These are phyloP conservation scores for Xylaria sp. DNA, from an alignment of 2,329 filamentous ascomycete genomes.

Conservation along the genomic window DNA sequence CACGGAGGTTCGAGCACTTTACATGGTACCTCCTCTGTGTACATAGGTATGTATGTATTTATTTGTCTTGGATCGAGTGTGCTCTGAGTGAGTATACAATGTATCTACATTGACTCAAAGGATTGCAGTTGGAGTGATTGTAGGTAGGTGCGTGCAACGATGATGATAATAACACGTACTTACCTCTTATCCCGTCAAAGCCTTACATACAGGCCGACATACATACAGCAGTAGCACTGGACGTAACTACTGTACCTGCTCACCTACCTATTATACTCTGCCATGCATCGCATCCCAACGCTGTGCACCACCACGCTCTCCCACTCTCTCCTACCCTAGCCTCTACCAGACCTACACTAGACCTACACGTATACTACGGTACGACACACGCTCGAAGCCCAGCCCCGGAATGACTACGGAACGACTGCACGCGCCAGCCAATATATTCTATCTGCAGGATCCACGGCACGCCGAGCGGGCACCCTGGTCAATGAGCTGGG, in stretches of 20 bases:
- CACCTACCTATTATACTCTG: conserved; percentile 9
- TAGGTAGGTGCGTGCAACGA: background rate
- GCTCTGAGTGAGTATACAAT: background rate
- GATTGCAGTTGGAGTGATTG: too few species aligned
- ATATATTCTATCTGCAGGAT: conserved; percentile 4
- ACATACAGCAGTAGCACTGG: too few species aligned
- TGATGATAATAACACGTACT: background rate
- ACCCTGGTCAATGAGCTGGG: conserved; percentile 25
- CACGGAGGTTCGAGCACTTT: conserved; percentile 2
- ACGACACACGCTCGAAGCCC: background rate
- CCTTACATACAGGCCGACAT: background rate
- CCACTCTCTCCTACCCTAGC: background rate
- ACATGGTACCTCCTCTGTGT: background rate
- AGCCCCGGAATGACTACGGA: background rate
- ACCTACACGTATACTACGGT: background rate
- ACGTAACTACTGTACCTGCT: background rate
- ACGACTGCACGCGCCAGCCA: background rate
- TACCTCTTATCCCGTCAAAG: background rate
- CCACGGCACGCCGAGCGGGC: conserved; percentile 13
- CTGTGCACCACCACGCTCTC: background rate
- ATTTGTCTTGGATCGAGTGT: background rate
- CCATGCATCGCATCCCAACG: background rate
- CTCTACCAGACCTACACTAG: background rate
- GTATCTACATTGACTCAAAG: background rate
- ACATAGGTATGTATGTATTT: background rate